These are phyloP conservation scores for Oemleria cerasiformis DNA, from an alignment of 306 rosid species.

Conservation along the genomic window DNA sequence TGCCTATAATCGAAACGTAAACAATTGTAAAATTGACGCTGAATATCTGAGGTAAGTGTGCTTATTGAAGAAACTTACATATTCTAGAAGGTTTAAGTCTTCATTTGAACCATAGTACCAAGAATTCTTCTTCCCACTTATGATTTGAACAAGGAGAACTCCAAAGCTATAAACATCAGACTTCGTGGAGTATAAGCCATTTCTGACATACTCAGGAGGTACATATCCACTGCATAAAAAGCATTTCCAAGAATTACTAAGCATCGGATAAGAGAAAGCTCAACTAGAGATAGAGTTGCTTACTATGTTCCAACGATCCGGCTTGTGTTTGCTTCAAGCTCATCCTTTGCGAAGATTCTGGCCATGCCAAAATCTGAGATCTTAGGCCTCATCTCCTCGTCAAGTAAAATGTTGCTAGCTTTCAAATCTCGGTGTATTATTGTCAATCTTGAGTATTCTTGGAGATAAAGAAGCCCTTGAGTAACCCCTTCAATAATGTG, in stretches of 20 bases:
- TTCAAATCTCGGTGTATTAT: conserved; percentile 35
- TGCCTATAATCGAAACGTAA: not conserved
- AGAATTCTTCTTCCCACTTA: conserved; percentile 29
- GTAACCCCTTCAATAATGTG: conserved; percentile 36
- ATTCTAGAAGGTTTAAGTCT: conserved; percentile 23
- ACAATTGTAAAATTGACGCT: too few species aligned
- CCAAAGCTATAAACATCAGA: conserved; percentile 40
- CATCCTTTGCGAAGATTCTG: conserved; percentile 24
- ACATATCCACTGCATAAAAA: conserved; percentile 35
- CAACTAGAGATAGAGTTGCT: not conserved
- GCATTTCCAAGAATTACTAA: not conserved
- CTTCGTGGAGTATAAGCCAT: conserved; percentile 32
- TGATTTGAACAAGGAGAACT: conserved; percentile 36
- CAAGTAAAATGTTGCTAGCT: conserved; percentile 36
- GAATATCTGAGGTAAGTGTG: too few species aligned
- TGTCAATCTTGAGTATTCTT: conserved; percentile 32
- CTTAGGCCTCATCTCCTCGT: conserved; percentile 28
- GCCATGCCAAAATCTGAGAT: conserved; percentile 44
- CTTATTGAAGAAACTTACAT: conserved; percentile 17
- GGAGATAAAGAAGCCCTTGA: conserved; percentile 41
- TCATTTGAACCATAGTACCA: conserved; percentile 6
- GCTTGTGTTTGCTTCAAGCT: conserved; percentile 31
- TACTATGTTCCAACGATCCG: conserved; percentile 43
- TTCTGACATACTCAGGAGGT: conserved; percentile 26
- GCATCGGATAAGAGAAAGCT: not conserved